Percentiles rank a stretch among this genome's conserved stretches.
phyloP scores from a whole-genome alignment of 1,284 basidiomycete genomes.

The Veloporphyrellus conicus region DNA sequence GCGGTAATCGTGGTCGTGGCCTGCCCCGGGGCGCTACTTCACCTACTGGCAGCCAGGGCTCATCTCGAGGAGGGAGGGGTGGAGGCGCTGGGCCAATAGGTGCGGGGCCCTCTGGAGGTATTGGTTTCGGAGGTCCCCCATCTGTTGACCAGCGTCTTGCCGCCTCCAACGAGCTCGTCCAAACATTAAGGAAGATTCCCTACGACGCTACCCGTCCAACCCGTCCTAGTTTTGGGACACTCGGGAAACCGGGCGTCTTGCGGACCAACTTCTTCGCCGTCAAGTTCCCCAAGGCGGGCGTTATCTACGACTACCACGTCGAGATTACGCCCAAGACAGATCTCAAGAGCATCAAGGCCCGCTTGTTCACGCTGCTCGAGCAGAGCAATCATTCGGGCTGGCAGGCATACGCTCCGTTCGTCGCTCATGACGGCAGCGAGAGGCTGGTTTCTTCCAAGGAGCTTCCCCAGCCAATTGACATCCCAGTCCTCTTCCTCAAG shows the following conservation, averaged over 20 bases:
- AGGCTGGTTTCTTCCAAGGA: conserved; percentile 53
- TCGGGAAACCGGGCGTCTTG: conserved; percentile 49
- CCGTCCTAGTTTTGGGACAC: conserved; percentile 63
- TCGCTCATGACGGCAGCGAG: conserved; percentile 61
- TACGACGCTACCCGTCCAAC: conserved; percentile 45
- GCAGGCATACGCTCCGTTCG: conserved; percentile 39
- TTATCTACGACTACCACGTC: conserved; percentile 60
- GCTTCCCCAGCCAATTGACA: conserved; percentile 54
- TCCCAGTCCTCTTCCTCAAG: conserved; percentile 50
- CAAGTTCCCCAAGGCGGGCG: conserved; percentile 40
- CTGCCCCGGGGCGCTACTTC: conserved; percentile 1
- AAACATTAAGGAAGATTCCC: conserved; percentile 40
- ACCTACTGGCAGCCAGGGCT: conserved; percentile 22
- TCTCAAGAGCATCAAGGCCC: conserved; percentile 43
- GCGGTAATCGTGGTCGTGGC: conserved; percentile 18
- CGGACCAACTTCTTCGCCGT: conserved; percentile 69
- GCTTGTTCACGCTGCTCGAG: conserved; percentile 61
- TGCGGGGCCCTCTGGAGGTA: conserved; percentile 31
- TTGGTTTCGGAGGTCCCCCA: conserved; percentile 46
- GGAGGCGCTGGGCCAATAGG: conserved; percentile 32
- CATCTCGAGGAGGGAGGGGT: conserved; percentile 24
- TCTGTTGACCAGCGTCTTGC: conserved; percentile 43
- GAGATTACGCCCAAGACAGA: conserved; percentile 50
- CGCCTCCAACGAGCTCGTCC: conserved; percentile 42
- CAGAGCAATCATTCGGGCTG: conserved; percentile 35